Evolutionary conservation across 768 basidiomycete genomes (phyloP).

Genomic region (Naganishia randhawae): DNA sequence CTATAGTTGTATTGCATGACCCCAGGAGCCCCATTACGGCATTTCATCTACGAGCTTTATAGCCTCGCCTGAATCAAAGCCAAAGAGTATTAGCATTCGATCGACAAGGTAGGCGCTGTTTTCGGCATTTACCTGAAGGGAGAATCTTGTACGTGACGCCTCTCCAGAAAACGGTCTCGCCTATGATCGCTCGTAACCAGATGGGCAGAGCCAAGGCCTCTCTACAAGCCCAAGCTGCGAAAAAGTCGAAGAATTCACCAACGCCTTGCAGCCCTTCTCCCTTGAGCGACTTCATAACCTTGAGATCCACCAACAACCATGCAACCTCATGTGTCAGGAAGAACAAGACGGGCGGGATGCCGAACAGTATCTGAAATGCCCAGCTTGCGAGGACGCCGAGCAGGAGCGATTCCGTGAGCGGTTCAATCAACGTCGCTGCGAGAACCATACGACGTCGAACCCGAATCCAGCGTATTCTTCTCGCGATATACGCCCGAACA

Average conservation of each 20-base stretch:
- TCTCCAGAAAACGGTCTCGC: conserved; percentile 76
- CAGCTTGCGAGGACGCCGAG: conserved; percentile 64
- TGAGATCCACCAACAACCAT: conserved; percentile 77
- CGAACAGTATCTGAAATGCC: conserved; percentile 55
- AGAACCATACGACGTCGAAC: conserved; percentile 92
- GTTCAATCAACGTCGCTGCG: conserved; percentile 79
- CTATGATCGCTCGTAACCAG: conserved; percentile 71
- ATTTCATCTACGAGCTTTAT: conserved; percentile 35
- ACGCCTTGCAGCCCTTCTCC: conserved; percentile 58
- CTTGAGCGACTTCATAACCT: conserved; percentile 73
- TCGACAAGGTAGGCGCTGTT: background rate
- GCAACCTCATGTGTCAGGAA: conserved; percentile 56
- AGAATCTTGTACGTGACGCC: conserved; percentile 69
- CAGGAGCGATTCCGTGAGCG: conserved; percentile 82
- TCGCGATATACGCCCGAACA: conserved; percentile 74
- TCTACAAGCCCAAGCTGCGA: conserved; percentile 61
- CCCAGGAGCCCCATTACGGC: background rate
- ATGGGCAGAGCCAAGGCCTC: conserved; percentile 85
- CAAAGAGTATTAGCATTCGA: background rate
- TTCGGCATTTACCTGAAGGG: background rate
- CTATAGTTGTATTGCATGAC: background rate
- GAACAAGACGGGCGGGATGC: conserved; percentile 50
- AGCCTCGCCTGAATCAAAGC: conserved; percentile 67
- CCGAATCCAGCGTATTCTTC: conserved; percentile 92
- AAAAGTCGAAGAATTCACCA: conserved; percentile 50